Base-by-base conservation (phyloP, 345 rosid genomes). In the Cardiospermum halicacabum region DNA sequence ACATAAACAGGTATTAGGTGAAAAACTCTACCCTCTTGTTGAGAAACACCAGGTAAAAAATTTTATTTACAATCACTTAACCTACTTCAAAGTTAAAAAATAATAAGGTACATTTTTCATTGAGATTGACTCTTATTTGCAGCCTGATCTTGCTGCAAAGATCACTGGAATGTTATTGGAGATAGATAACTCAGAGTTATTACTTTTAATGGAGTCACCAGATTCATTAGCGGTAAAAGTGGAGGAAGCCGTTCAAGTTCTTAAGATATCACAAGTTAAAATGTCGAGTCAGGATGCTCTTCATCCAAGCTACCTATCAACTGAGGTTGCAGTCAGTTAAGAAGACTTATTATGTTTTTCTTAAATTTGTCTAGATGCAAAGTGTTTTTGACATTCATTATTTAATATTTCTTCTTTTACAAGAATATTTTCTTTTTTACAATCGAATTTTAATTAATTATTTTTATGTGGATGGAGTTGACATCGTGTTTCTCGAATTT, bases 101-200 rank as follows among this genome's bases (percentile, higher is more conserved):
- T n/a, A n/a, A n/a, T n/a, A n/a, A n/a, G n/a, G n/a, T n/a, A n/a
- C n/a, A n/a, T n/a, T n/a, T n/a, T n/a, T n/a, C n/a, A n/a, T n/a
- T n/a, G 3, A 27, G 5, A 42, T 19, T 53, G 22, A 16, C 56
- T 27, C 27, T 71, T 66, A 19, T 43, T 7, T 69, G 79, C 88
- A 90, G 92, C 91, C 92, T 16, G 83, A 84, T 58, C 84, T 82
- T 60, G 94, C 72, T 13, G 77, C 86, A 11, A 90, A 90, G 75
- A 85, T 90, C 30, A 90, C 96, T 0, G 96, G 89, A 27, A 90
- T 87, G 94, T 85, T 90, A 60, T 56, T 87, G 69, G 89, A 85
- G 80, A 85, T 84, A 94, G 94, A 85, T 77, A 81, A 81, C 34
- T 60, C 91, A 3, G 92, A 90, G 53, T 70, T 87, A 71, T 77